These are phyloP conservation scores for Sclerotinia nivalis DNA, from an alignment of 2,329 filamentous ascomycete species.

Conservation along the genomic window DNA sequence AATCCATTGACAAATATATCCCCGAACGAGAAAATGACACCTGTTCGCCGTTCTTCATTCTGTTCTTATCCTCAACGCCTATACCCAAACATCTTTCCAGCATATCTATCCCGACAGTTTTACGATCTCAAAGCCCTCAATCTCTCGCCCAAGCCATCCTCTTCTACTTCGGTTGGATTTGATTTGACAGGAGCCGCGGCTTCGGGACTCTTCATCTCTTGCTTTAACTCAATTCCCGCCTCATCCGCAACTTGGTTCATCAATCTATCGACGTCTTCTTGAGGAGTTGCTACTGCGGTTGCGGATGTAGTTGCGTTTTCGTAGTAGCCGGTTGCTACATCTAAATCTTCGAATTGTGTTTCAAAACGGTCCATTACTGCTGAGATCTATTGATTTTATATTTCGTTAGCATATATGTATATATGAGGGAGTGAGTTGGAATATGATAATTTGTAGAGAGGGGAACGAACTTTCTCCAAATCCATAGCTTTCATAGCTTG, in stretches of 20 bases:
- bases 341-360: conserved; percentile 53
- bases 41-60: conserved; percentile 6
- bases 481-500: conserved; percentile 64
- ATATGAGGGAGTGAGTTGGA: neutral
- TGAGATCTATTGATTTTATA: conserved; percentile 51
- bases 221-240: conserved; percentile 77
- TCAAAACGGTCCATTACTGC: conserved; percentile 68
- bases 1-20: neutral
- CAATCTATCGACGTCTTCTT: conserved; percentile 84
- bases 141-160: conserved; percentile 68
- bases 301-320: conserved; percentile 81
- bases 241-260: conserved; percentile 86
- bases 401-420: neutral
- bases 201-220: conserved; percentile 65
- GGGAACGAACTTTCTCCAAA: conserved; percentile 55
- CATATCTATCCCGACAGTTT: neutral
- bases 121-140: conserved; percentile 52
- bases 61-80: conserved; percentile 17
- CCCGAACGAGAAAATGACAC: neutral
- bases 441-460: neutral
- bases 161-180: conserved; percentile 74
- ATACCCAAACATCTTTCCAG: conserved; percentile 7
- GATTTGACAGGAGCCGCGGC: conserved; percentile 59
- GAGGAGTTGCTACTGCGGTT: conserved; percentile 70
- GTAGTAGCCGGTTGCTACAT: conserved; percentile 57